A percentile compares a stretch with the other conserved stretches of the same genome.
phyloP scores from a whole-genome alignment of 2,329 filamentous ascomycete species.

The Talaromyces sp. region DNA sequence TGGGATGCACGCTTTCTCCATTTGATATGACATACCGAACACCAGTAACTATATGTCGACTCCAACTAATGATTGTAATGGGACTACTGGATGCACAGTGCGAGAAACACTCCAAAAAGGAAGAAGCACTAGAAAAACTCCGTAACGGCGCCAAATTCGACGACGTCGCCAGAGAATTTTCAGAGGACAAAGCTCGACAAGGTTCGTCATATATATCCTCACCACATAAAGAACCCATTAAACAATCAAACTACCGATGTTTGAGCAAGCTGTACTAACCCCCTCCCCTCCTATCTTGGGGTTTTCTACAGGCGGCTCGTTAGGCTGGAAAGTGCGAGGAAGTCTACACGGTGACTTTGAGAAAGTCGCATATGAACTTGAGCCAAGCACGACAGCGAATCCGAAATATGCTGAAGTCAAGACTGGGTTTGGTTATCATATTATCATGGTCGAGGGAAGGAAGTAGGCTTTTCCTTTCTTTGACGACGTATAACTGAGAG shows the following conservation, averaged over 20 bases:
- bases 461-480: constrained; percentile 40
- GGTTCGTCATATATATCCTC: too few relatives aligned
- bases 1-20: not conserved
- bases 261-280: not conserved
- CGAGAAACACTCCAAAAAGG: constrained; percentile 61
- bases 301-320: constrained; percentile 47
- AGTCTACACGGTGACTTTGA: constrained; percentile 56
- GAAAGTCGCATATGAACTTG: constrained; percentile 57
- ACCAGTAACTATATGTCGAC: not conserved
- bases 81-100: constrained; percentile 36
- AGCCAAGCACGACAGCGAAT: constrained; percentile 55
- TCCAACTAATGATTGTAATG: not conserved
- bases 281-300: not conserved
- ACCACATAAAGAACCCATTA: too few relatives aligned
- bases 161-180: constrained; percentile 59
- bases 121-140: constrained; percentile 59
- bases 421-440: constrained; percentile 62
- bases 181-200: constrained; percentile 61
- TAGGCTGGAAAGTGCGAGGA: constrained; percentile 60
- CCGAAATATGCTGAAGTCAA: constrained; percentile 59
- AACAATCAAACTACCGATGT: not conserved
- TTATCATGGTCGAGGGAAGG: constrained; percentile 63
- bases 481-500: not conserved
- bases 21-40: not conserved
- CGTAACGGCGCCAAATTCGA: constrained; percentile 58